These are phyloP conservation scores for Vitis labrusca DNA, from an alignment of 164 flowering plant genomes.

Conservation along the genomic window DNA sequence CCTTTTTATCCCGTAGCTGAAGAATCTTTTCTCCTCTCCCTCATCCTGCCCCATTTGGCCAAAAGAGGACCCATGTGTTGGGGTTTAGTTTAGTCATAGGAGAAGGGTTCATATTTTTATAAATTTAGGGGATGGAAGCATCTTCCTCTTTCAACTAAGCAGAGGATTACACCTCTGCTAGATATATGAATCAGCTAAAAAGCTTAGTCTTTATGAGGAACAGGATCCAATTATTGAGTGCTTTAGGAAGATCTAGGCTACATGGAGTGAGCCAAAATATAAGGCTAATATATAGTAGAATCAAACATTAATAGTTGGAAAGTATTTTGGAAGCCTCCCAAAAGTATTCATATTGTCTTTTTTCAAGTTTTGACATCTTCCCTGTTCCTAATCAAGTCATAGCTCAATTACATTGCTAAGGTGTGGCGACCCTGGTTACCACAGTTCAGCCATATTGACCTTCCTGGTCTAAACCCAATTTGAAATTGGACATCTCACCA, in stretches of 20 bases:
- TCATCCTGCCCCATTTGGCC: background rate
- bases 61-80: background rate
- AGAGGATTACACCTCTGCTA: no score
- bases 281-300: background rate
- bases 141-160: background rate
- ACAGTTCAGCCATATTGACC: background rate
- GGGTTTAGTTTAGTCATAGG: background rate
- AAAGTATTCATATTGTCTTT: background rate
- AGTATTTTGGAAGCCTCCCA: constrained; percentile 1
- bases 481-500: constrained; percentile 20
- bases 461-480: background rate
- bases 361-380: background rate
- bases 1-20: no score
- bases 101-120: background rate
- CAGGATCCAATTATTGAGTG: background rate
- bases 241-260: background rate
- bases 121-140: background rate
- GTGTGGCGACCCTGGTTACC: no score
- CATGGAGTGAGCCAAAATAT: background rate
- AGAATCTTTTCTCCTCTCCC: background rate
- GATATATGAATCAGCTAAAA: background rate
- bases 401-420: no score
- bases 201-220: background rate
- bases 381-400: background rate
- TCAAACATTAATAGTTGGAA: background rate